A percentile compares a stretch with the other conserved stretches of the same genome.
These are phyloP conservation scores for Pseudomassariella vexata DNA, from an alignment of 2,329 filamentous ascomycete genomes.

Conservation along the genomic window DNA sequence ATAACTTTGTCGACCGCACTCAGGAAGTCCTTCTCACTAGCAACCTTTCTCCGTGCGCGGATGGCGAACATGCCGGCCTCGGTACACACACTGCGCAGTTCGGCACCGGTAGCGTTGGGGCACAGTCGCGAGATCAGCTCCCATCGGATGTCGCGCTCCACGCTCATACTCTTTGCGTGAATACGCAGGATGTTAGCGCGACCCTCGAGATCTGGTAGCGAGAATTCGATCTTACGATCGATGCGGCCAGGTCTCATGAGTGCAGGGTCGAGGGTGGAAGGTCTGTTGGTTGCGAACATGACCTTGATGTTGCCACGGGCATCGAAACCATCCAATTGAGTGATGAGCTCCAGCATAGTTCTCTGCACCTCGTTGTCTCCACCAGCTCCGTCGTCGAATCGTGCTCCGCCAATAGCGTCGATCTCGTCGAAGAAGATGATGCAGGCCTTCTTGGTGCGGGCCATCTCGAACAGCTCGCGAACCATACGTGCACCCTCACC, in stretches of 20 bases:
- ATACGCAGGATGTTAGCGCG: conserved; percentile 97
- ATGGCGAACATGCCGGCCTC: conserved; percentile 99
- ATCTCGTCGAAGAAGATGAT: conserved; percentile 99
- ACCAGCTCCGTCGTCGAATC: conserved; percentile 93
- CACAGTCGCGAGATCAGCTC: conserved; percentile 96
- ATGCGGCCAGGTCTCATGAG: conserved; percentile 97
- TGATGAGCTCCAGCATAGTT: conserved; percentile 97
- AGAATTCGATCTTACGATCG: conserved; percentile 98
- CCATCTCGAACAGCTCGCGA: conserved; percentile 98
- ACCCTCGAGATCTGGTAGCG: conserved; percentile 91
- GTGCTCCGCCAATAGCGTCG: conserved; percentile 89
- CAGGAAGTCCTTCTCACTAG: conserved; percentile 97
- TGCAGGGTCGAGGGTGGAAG: conserved; percentile 91
- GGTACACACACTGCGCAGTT: conserved; percentile 92
- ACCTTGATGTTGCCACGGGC: conserved; percentile 98
- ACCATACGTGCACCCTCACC: conserved; percentile 98
- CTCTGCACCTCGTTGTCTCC: conserved; percentile 97
- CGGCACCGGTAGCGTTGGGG: conserved; percentile 94
- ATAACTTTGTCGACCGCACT: conserved; percentile 99
- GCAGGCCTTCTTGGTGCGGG: conserved; percentile 97
- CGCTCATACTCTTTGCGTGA: conserved; percentile 99
- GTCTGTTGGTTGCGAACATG: conserved; percentile 98
- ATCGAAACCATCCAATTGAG: conserved; percentile 94
- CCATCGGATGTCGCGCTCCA: conserved; percentile 98
- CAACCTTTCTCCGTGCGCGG: conserved; percentile 89